phyloP scores from a whole-genome alignment of 2,329 filamentous ascomycete species.

The Dactylonectria estremocensis region DNA sequence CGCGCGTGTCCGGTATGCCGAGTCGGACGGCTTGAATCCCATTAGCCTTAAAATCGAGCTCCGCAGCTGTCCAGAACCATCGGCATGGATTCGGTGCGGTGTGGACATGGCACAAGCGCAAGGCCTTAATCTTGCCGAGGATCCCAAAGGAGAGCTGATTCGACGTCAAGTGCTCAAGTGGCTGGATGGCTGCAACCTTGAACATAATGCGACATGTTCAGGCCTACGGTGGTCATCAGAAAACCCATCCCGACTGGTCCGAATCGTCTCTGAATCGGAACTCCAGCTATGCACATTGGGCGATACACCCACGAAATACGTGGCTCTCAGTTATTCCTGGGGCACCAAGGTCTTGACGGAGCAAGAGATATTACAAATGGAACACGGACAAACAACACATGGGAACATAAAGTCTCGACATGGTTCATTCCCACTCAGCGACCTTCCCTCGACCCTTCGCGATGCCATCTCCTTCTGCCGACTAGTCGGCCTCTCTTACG shows the following conservation, averaged over 20 bases:
- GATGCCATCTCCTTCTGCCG: slow-evolving; percentile 6
- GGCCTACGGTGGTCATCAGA: slow-evolving; percentile 16
- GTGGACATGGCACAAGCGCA: neutral
- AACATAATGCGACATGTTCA: slow-evolving; percentile 1
- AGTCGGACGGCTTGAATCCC: neutral
- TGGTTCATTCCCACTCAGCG: neutral
- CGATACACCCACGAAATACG: neutral
- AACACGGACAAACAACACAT: slow-evolving; percentile 10
- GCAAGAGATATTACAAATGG: neutral
- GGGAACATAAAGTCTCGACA: slow-evolving; percentile 1
- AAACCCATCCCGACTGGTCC: slow-evolving; percentile 14
- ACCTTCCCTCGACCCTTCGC: slow-evolving; percentile 7
- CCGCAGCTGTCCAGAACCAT: neutral
- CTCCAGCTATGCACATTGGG: slow-evolving; percentile 4
- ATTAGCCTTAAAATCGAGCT: slow-evolving; percentile 10
- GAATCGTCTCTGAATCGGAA: slow-evolving; percentile 10
- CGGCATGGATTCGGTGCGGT: neutral
- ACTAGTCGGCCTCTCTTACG: neutral
- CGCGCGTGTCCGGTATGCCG: neutral
- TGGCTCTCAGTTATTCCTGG: slow-evolving; percentile 19
- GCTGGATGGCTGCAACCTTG: slow-evolving; percentile 2
- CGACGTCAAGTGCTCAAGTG: slow-evolving; percentile 1
- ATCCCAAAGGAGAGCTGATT: neutral
- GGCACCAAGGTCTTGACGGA: slow-evolving; percentile 7
- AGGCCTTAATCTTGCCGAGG: slow-evolving; percentile 7